phyloP scores from a whole-genome alignment of 1,284 basidiomycete species.

The Violaceomyces palustris region DNA sequence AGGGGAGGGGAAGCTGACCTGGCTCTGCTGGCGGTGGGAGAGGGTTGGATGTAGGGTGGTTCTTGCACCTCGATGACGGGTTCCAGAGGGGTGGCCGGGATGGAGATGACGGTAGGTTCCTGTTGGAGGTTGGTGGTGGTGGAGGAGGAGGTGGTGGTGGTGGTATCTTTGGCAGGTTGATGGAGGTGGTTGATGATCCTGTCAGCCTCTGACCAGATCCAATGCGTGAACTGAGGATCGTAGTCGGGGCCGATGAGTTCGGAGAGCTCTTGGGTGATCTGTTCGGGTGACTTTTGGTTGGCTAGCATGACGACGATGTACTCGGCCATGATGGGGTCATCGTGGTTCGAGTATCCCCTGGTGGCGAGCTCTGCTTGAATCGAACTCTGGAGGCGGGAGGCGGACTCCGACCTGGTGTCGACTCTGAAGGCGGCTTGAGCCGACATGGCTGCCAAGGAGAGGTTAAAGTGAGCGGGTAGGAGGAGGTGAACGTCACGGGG shows the following conservation, averaged over 20 bases:
- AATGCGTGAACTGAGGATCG: slow-evolving; percentile 29
- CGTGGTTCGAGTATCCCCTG: slow-evolving; percentile 26
- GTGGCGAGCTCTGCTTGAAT: slow-evolving; percentile 37
- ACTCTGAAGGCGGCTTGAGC: slow-evolving; percentile 22
- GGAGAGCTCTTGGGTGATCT: slow-evolving; percentile 43
- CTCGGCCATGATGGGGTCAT: slow-evolving; percentile 48
- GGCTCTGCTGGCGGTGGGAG: no score
- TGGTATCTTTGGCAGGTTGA: no score
- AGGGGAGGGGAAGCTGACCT: no score
- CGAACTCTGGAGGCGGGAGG: slow-evolving; percentile 22
- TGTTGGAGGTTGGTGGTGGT: no score
- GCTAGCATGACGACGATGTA: slow-evolving; percentile 53
- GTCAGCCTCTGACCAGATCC: slow-evolving; percentile 38
- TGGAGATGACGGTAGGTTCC: no score
- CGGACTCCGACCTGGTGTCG: slow-evolving; percentile 23
- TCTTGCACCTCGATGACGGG: no score
- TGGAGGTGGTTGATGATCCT: slow-evolving; percentile 3
- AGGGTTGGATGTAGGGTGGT: no score
- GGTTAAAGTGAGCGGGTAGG: no score
- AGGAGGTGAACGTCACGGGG: no score
- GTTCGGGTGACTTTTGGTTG: slow-evolving; percentile 42
- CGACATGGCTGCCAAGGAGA: no score
- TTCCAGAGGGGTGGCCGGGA: no score
- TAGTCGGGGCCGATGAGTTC: slow-evolving; percentile 47
- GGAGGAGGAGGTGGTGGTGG: no score